Percentiles rank a stretch among this genome's conserved stretches.
Conservation (phyloP, 148 eudicot species). For the Chenopodium album region DNA sequence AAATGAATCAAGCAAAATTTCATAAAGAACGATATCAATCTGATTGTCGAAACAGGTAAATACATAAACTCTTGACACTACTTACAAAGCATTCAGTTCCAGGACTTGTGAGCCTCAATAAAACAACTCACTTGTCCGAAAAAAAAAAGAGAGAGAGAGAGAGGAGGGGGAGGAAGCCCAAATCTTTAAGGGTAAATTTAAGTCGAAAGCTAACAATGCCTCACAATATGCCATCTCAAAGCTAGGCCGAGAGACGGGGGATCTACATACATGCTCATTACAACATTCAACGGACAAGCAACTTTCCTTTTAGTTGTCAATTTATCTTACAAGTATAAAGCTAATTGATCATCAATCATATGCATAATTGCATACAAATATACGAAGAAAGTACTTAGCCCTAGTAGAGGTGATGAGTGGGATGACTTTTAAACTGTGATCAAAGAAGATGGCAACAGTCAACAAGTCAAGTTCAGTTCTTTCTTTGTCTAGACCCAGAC, state of each 20-base stretch:
- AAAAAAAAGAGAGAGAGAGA: neutral
- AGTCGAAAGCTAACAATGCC: neutral
- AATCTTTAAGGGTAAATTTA: neutral
- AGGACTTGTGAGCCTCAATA: neutral
- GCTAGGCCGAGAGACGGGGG: neutral
- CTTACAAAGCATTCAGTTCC: slow-evolving; percentile 13
- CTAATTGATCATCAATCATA: too few relatives aligned
- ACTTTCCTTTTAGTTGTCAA: too few relatives aligned
- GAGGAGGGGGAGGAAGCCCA: neutral
- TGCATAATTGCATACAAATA: too few relatives aligned
- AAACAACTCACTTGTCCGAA: neutral
- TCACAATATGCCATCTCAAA: slow-evolving; percentile 19
- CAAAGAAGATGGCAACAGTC: too few relatives aligned
- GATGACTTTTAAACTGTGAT: too few relatives aligned
- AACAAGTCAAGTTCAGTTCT: too few relatives aligned
- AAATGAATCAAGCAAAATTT: slow-evolving; percentile 13
- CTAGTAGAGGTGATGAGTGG: too few relatives aligned
- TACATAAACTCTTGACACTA: slow-evolving; percentile 16
- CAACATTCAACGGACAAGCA: slow-evolving; percentile 20
- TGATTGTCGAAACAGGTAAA: neutral
- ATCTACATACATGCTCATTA: slow-evolving; percentile 21
- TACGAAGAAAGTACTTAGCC: too few relatives aligned
- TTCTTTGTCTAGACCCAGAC: too few relatives aligned
- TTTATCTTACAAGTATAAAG: too few relatives aligned
- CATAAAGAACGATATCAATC: slow-evolving; percentile 9